Percentiles rank a stretch among this genome's conserved stretches.
Conservation (phyloP, 495 filamentous ascomycete genomes). For the Rhypophila decipiens region DNA sequence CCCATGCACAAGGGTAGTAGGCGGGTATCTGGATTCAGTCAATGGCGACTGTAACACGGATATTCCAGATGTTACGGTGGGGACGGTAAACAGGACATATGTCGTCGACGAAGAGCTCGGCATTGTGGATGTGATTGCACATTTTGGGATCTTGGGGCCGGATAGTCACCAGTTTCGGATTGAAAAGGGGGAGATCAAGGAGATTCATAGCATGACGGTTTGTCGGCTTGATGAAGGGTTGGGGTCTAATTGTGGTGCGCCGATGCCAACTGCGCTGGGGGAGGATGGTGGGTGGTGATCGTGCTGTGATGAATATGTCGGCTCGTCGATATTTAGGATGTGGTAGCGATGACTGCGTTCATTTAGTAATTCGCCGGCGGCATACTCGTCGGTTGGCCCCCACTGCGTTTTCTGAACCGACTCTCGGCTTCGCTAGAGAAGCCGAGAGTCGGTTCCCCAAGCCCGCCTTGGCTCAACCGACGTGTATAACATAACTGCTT, state of each 20-base stretch:
- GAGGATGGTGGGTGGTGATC: constrained; percentile 1
- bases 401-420: too few relatives aligned
- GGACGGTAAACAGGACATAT: background rate
- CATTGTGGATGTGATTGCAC: background rate
- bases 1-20: background rate
- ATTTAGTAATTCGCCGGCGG: too few relatives aligned
- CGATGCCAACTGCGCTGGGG: background rate
- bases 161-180: constrained; percentile 3
- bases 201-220: background rate
- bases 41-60: constrained; percentile 30
- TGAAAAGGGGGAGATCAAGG: background rate
- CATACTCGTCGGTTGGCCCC: too few relatives aligned
- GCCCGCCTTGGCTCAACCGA: too few relatives aligned
- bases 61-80: background rate
- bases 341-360: too few relatives aligned
- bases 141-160: background rate
- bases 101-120: background rate
- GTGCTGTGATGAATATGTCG: too few relatives aligned
- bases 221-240: background rate
- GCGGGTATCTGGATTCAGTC: constrained; percentile 10
- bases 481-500: too few relatives aligned
- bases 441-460: too few relatives aligned
- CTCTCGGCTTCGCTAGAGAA: too few relatives aligned
- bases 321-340: too few relatives aligned
- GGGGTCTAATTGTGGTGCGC: background rate